phyloP scores from a whole-genome alignment of 2,329 filamentous ascomycete genomes.

The Ophiostoma novo-ulmi region DNA sequence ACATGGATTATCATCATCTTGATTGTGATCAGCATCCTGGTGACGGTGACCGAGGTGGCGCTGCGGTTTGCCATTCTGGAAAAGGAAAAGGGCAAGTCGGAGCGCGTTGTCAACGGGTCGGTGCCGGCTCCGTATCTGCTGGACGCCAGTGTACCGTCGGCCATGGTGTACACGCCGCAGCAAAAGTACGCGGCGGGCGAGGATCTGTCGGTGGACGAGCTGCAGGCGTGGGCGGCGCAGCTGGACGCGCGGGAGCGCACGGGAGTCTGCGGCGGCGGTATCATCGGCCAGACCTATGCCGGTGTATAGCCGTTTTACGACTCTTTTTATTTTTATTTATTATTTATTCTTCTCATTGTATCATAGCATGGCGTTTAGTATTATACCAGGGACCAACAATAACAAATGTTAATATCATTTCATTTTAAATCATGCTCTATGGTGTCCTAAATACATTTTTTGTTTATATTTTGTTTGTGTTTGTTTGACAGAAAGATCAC shows the following conservation, averaged over 20 bases:
- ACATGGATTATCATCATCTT: constrained; percentile 98
- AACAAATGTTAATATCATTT: neutral
- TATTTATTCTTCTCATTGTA: constrained; percentile 5
- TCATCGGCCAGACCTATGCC: constrained; percentile 28
- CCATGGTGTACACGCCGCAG: constrained; percentile 5
- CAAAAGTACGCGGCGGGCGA: constrained; percentile 9
- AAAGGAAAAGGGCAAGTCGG: constrained; percentile 40
- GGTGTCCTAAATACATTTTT: neutral
- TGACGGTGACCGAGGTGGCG: constrained; percentile 84
- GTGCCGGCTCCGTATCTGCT: neutral
- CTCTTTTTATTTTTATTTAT: neutral
- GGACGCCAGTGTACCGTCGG: neutral
- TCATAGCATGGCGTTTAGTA: neutral
- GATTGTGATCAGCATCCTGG: constrained; percentile 83
- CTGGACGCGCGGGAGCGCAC: constrained; percentile 26
- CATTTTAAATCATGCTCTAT: constrained; percentile 1
- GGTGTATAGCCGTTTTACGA: constrained; percentile 23
- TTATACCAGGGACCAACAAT: constrained; percentile 5
- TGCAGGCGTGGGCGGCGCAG: constrained; percentile 27
- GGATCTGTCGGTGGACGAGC: constrained; percentile 27
- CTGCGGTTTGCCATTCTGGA: constrained; percentile 74
- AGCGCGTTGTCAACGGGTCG: constrained; percentile 19
- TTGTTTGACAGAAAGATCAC: neutral
- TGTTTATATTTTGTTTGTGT: neutral
- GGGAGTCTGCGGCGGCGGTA: constrained; percentile 28